phyloP scores from a whole-genome alignment of 805 yeast genomes.

The Blastobotrys parvus region DNA sequence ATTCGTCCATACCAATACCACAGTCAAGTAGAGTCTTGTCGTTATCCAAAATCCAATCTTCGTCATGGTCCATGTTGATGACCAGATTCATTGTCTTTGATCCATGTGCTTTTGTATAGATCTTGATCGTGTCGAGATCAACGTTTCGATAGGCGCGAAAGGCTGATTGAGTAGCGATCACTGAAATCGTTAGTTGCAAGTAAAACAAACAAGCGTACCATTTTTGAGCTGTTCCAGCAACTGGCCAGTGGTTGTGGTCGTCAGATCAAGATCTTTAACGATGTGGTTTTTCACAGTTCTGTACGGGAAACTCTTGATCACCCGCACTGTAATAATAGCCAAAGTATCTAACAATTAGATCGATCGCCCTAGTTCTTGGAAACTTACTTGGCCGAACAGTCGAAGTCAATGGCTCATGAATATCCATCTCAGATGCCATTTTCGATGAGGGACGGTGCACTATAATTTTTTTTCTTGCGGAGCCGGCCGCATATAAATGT shows the following conservation, averaged over 20 bases:
- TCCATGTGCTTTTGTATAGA: slow-evolving; percentile 92
- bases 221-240: slow-evolving; percentile 46
- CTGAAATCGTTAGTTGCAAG: slow-evolving; percentile 6
- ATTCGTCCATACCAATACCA: slow-evolving; percentile 3
- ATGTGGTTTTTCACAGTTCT: slow-evolving; percentile 22
- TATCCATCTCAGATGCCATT: background rate
- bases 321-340: slow-evolving; percentile 74
- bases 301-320: slow-evolving; percentile 78
- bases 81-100: slow-evolving; percentile 88
- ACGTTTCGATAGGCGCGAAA: slow-evolving; percentile 79
- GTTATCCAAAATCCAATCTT: slow-evolving; percentile 56
- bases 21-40: slow-evolving; percentile 37
- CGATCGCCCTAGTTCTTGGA: background rate
- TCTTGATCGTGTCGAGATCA: slow-evolving; percentile 63
- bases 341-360: slow-evolving; percentile 19
- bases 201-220: slow-evolving; percentile 9
- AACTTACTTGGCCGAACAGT: slow-evolving; percentile 59
- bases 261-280: slow-evolving; percentile 63
- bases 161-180: slow-evolving; percentile 50
- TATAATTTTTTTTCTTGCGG: too few relatives aligned
- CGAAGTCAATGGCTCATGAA: slow-evolving; percentile 65
- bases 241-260: slow-evolving; percentile 54
- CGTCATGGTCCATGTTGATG: slow-evolving; percentile 79
- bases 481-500: too few relatives aligned
- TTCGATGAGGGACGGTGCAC: too few relatives aligned